Conservation (phyloP, 2,329 filamentous ascomycete genomes). For the Penicillium sp. region DNA sequence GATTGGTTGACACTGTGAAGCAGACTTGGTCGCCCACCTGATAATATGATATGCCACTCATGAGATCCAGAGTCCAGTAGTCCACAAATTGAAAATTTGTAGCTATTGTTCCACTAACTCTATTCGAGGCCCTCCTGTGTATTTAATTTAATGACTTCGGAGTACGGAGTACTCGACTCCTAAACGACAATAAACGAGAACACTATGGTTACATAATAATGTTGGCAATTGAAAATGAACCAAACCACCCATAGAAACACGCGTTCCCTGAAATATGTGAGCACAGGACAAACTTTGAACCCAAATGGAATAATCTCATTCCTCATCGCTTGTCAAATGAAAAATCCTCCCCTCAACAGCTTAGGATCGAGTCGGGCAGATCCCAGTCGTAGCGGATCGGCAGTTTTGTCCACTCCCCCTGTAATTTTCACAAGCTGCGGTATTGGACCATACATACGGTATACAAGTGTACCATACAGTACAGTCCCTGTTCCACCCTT, state of each 20-base stretch:
- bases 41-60: slow-evolving; percentile 7
- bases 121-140: not conserved
- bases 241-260: not conserved
- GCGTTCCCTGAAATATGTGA: not conserved
- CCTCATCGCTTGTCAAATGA: not conserved
- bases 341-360: slow-evolving; percentile 5
- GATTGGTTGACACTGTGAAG: slow-evolving; percentile 5
- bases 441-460: not conserved
- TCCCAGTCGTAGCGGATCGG: slow-evolving; percentile 12
- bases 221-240: not conserved
- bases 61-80: not conserved
- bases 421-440: slow-evolving; percentile 12
- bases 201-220: not conserved
- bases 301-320: not conserved
- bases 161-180: not conserved
- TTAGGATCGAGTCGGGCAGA: slow-evolving; percentile 11
- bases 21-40: slow-evolving; percentile 7
- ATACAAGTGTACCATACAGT: not conserved
- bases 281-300: not conserved
- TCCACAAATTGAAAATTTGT: not conserved
- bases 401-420: slow-evolving; percentile 9
- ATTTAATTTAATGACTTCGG: not conserved
- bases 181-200: not conserved
- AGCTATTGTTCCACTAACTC: not conserved
- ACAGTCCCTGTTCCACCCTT: not conserved